Evolutionary conservation across 2,329 filamentous ascomycete genomes (phyloP).

Genomic region (Calonectria hongkongensis): DNA sequence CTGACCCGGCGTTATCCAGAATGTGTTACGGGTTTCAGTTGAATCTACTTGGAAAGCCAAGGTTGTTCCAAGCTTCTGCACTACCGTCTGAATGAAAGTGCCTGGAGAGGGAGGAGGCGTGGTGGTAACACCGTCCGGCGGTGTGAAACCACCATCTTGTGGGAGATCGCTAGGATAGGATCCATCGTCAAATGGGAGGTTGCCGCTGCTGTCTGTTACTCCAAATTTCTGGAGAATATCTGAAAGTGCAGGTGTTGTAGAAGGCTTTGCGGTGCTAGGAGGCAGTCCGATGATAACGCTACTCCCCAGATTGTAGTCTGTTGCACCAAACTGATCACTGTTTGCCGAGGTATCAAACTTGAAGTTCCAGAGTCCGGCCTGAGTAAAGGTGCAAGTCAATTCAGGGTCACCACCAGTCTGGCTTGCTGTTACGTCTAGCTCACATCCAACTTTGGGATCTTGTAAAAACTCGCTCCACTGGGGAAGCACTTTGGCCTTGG

Average conservation of each 20-base stretch:
- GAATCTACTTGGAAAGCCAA: not conserved
- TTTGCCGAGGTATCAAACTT: conserved; percentile 8
- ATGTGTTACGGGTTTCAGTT: not conserved
- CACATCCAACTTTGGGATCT: not conserved
- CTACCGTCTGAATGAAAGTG: not conserved
- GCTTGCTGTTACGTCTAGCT: not conserved
- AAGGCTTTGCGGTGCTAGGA: not conserved
- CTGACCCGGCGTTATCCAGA: not conserved
- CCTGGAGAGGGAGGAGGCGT: not conserved
- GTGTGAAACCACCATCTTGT: not conserved
- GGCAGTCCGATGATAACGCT: conserved; percentile 7
- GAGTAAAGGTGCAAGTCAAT: not conserved
- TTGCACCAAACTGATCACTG: not conserved
- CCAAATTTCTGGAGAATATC: conserved; percentile 1
- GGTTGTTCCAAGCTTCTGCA: not conserved
- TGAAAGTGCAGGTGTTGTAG: not conserved
- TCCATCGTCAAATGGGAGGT: conserved; percentile 3
- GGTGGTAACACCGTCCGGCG: not conserved
- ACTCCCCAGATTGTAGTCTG: not conserved
- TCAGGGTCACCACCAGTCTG: not conserved
- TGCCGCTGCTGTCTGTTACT: not conserved
- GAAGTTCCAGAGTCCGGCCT: not conserved
- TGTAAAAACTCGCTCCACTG: conserved; percentile 6
- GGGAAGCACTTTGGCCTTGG: not conserved
- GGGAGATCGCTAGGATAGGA: not conserved